These are phyloP conservation scores for Phytopythium mirpurense DNA, from an alignment of 352 stramenopile species.

Conservation along the genomic window DNA sequence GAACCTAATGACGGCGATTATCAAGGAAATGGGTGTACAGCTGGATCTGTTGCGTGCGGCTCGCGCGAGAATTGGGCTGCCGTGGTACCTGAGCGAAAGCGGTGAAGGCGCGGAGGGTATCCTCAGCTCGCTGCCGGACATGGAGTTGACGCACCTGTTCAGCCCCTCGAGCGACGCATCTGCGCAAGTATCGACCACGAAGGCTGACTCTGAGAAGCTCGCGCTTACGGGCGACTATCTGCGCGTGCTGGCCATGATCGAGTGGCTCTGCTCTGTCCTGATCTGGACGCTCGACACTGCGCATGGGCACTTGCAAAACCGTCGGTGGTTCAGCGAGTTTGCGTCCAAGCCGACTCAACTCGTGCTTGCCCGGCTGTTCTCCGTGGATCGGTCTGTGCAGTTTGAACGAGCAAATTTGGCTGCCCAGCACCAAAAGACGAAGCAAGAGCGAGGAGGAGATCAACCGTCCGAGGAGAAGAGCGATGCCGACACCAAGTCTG, in stretches of 20 bases:
- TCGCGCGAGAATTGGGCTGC: slow-evolving; percentile 33
- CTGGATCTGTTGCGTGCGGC: slow-evolving; percentile 39
- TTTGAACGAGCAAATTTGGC: slow-evolving; percentile 68
- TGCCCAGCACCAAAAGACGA: slow-evolving; percentile 37
- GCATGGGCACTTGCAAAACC: slow-evolving; percentile 65
- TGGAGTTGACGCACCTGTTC: slow-evolving; percentile 45
- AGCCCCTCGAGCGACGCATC: slow-evolving; percentile 6
- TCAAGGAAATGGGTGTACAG: slow-evolving; percentile 54
- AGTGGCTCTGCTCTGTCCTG: slow-evolving; percentile 77
- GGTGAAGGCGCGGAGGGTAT: slow-evolving; percentile 51
- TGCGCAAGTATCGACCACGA: slow-evolving; percentile 12
- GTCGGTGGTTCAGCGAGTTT: slow-evolving; percentile 78
- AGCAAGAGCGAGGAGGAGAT: background rate
- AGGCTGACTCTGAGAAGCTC: slow-evolving; percentile 29
- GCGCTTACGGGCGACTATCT: slow-evolving; percentile 57
- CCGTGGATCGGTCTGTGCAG: slow-evolving; percentile 63
- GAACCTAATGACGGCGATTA: slow-evolving; percentile 61
- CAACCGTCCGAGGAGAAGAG: background rate
- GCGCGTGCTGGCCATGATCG: slow-evolving; percentile 52
- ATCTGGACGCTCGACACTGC: slow-evolving; percentile 75
- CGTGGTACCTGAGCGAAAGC: slow-evolving; percentile 37
- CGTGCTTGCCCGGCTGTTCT: slow-evolving; percentile 61
- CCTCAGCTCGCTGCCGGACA: slow-evolving; percentile 54
- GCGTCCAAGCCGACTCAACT: slow-evolving; percentile 44
- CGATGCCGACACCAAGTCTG: slow-evolving; percentile 3